Evolutionary conservation across 2,329 filamentous ascomycete species (phyloP).

Genomic region (Sporothrix brunneoviolacea): DNA sequence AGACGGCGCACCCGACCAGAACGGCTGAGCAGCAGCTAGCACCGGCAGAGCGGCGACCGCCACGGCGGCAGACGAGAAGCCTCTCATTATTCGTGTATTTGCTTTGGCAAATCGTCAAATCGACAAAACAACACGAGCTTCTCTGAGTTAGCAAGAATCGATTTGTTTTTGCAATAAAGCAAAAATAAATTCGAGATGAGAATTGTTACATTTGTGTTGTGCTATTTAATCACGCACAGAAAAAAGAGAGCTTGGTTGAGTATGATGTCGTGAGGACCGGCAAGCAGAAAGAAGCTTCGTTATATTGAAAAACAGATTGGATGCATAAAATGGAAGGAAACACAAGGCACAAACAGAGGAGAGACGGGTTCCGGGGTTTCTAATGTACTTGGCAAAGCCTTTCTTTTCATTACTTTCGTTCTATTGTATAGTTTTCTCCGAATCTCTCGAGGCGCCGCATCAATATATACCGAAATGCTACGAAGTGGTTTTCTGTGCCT

Average conservation of each 20-base stretch:
- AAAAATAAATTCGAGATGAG: too few relatives aligned
- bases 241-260: too few relatives aligned
- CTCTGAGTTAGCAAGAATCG: not conserved
- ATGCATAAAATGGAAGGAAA: not conserved
- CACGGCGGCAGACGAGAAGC: constrained; percentile 17
- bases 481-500: not conserved
- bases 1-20: constrained; percentile 34
- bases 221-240: too few relatives aligned
- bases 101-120: too few relatives aligned
- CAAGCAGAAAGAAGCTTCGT: too few relatives aligned
- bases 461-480: not conserved
- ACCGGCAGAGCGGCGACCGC: constrained; percentile 24
- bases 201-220: too few relatives aligned
- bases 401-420: not conserved
- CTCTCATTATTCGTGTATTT: constrained; percentile 31
- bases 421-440: not conserved
- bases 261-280: too few relatives aligned
- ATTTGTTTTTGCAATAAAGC: not conserved
- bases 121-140: too few relatives aligned
- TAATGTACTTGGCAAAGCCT: constrained; percentile 1
- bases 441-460: too few relatives aligned
- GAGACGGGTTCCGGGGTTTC: not conserved
- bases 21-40: constrained; percentile 31
- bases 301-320: too few relatives aligned
- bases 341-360: not conserved